Evolutionary conservation across 1,284 basidiomycete species (phyloP), one percentile per base, ranked within the genome.

Genomic region (Naganishia liquefaciens): DNA sequence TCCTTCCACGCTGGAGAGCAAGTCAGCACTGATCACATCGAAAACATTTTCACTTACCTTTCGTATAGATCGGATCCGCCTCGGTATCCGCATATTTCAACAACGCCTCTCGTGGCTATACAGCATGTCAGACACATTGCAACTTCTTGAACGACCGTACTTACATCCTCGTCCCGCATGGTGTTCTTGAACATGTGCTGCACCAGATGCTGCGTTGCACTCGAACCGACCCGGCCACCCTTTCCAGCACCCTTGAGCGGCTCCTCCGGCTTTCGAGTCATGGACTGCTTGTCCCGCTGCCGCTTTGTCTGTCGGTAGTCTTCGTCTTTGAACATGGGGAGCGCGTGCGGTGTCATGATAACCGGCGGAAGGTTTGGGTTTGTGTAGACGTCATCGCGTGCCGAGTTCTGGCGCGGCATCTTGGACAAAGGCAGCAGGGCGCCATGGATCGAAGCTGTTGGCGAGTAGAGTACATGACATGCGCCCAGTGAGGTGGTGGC

Each of bases 171-270:
- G 80, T 91, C 90, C 73, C 91, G 81, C 49, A 89, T 90, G 68
- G 87, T 90, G 75, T 93, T 90, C 74, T 89, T 84, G 68, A 93
- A 92, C 75, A 99, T 81, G 72, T 90, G 89, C 79, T 96, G 92
- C 49, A 99, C 93, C 68, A 97, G 86, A 73, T 95, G 91, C 71
- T 96, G 92, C 52, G 90, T 97, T 5, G 93, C 95, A 79, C 90
- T 93, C 42, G 92, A 90, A 27, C 96, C 96, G 51, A 99, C 90
- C 33, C 95, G 82, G 52, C 96, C 96, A 30, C 94, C 95, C 72
- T 85, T 85, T 58, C 96, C 96, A 33, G 90, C 91, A 5, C 96
- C 96, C 62, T 83, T 86, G 51, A 99, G 85, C 27, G 96, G 96
- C 68, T 97, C 83, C 75, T 93, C 90, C 21, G 93, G 94, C 72